Evolutionary conservation across 2,329 filamentous ascomycete genomes (phyloP).

Genomic region (Aspergillus brunneoviolaceus): DNA sequence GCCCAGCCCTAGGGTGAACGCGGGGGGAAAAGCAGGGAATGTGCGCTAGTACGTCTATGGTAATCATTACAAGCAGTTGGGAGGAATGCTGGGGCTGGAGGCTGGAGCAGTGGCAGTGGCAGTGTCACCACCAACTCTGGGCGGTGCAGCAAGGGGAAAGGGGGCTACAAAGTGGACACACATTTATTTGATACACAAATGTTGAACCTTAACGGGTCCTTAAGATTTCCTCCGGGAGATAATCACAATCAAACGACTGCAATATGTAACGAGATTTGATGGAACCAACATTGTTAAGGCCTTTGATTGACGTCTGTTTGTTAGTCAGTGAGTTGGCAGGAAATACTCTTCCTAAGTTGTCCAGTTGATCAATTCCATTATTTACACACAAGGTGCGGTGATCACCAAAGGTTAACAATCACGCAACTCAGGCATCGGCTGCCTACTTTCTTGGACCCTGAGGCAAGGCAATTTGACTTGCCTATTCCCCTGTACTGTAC

Average conservation of each 20-base stretch:
- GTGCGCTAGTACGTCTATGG: constrained; percentile 11
- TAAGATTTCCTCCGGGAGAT: not conserved
- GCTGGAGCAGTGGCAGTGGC: constrained; percentile 29
- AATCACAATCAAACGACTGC: not conserved
- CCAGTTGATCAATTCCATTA: no score
- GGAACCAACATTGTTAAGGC: not conserved
- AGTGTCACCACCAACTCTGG: constrained; percentile 27
- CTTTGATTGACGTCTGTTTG: no score
- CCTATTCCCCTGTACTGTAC: no score
- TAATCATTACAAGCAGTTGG: constrained; percentile 18
- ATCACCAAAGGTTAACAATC: no score
- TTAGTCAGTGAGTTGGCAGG: no score
- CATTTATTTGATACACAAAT: not conserved
- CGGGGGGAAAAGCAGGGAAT: constrained; percentile 14
- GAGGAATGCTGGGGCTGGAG: constrained; percentile 15
- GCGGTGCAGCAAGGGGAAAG: constrained; percentile 28
- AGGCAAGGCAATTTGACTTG: no score
- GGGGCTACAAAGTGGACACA: constrained; percentile 16
- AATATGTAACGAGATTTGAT: not conserved
- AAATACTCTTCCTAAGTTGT: no score
- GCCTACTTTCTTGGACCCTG: no score
- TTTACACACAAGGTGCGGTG: no score
- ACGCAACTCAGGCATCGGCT: no score
- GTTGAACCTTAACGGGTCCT: not conserved
- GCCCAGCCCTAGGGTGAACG: constrained; percentile 10